phyloP scores from a whole-genome alignment of 129 eudicot species.

The Centella asiatica region DNA sequence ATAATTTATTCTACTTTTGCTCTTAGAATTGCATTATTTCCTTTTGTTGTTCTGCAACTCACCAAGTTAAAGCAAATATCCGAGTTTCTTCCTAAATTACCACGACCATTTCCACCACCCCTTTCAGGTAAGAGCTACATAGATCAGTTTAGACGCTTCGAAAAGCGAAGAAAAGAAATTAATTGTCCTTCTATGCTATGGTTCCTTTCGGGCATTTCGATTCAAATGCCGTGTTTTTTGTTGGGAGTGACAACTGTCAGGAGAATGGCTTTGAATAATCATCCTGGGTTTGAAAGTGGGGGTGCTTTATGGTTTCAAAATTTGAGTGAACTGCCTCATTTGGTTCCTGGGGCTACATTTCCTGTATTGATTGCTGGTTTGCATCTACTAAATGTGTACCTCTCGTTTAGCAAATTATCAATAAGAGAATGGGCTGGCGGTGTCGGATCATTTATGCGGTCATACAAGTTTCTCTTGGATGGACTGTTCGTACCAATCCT shows the following conservation, averaged over 20 bases:
- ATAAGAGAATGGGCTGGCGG: slow-evolving; percentile 27
- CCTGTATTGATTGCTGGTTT: slow-evolving; percentile 67
- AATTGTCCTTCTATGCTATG: slow-evolving; percentile 75
- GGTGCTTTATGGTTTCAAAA: slow-evolving; percentile 89
- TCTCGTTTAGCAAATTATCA: slow-evolving; percentile 41
- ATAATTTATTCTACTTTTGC: slow-evolving; percentile 65
- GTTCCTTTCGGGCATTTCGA: slow-evolving; percentile 42
- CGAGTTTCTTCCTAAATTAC: slow-evolving; percentile 67
- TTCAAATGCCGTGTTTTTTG: slow-evolving; percentile 83
- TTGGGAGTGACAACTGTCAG: slow-evolving; percentile 62
- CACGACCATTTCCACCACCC: slow-evolving; percentile 90
- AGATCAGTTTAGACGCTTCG: slow-evolving; percentile 47
- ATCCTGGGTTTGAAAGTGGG: slow-evolving; percentile 85
- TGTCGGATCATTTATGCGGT: slow-evolving; percentile 43
- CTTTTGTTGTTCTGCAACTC: slow-evolving; percentile 55
- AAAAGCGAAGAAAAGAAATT: slow-evolving; percentile 44
- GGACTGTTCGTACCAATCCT: slow-evolving; percentile 52
- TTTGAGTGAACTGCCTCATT: slow-evolving; percentile 60
- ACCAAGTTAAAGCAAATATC: slow-evolving; percentile 41
- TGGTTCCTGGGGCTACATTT: slow-evolving; percentile 52
- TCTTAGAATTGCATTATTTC: slow-evolving; percentile 59
- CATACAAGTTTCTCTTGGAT: slow-evolving; percentile 51
- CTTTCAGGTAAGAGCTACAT: slow-evolving; percentile 72
- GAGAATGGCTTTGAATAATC: slow-evolving; percentile 69
- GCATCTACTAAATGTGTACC: slow-evolving; percentile 51